Evolutionary conservation across 495 filamentous ascomycete species (phyloP).

Genomic region (Xylaria castorea): DNA sequence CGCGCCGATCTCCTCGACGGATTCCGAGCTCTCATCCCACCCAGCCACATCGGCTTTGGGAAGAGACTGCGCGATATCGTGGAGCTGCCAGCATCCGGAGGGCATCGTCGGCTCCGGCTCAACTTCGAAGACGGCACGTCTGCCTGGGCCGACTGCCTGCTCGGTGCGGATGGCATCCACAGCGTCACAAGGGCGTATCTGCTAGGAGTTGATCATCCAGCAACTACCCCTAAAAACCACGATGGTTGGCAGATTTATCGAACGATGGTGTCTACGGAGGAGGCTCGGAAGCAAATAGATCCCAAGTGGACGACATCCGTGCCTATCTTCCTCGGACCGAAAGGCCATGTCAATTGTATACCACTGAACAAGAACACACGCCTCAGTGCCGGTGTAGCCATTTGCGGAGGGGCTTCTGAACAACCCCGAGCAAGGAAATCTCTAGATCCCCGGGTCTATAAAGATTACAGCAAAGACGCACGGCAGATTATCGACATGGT

Average conservation of each 20-base stretch:
- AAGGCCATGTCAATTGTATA: conserved; percentile 48
- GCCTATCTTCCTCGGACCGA: conserved; percentile 45
- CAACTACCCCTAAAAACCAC: conserved; percentile 48
- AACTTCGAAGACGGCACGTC: conserved; percentile 45
- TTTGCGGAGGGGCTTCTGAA: conserved; percentile 34
- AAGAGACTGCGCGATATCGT: conserved; percentile 39
- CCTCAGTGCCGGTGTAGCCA: conserved; percentile 49
- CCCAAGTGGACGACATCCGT: conserved; percentile 41
- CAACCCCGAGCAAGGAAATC: conserved; percentile 2
- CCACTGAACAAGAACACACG: conserved; percentile 48
- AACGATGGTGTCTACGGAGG: conserved; percentile 44
- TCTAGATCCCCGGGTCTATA: conserved; percentile 39
- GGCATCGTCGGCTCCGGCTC: conserved; percentile 36
- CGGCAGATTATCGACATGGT: conserved; percentile 44
- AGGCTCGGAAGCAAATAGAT: conserved; percentile 40
- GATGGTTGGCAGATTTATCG: conserved; percentile 54
- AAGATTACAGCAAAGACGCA: conserved; percentile 44
- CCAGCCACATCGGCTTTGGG: conserved; percentile 37
- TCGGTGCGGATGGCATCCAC: conserved; percentile 59
- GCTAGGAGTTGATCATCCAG: conserved; percentile 47
- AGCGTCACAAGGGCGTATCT: conserved; percentile 48
- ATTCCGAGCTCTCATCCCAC: conserved; percentile 40
- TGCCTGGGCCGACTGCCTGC: conserved; percentile 42
- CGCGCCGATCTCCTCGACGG: conserved; percentile 45
- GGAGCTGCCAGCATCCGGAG: conserved; percentile 27